Evolutionary conservation across 75 land plant species (phyloP).

Genomic region (Pseudotsuga menziesii): DNA sequence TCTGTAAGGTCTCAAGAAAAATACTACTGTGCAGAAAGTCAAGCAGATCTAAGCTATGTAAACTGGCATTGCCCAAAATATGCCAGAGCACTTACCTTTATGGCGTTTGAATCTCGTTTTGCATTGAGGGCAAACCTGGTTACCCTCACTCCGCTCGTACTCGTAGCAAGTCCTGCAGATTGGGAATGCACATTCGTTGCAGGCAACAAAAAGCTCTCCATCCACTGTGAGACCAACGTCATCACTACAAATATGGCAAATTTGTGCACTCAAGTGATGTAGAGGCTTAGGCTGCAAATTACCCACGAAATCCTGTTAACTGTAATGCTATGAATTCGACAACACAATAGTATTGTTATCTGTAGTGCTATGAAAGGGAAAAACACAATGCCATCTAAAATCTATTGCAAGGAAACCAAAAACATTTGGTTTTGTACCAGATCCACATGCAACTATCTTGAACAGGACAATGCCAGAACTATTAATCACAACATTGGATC

Average conservation of each 20-base stretch:
- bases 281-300: conserved; percentile 47
- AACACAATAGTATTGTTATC: not conserved
- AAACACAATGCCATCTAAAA: not conserved
- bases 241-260: conserved; percentile 93
- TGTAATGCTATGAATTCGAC: not conserved
- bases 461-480: not conserved
- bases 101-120: conserved; percentile 84
- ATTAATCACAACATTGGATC: not conserved
- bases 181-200: conserved; percentile 96
- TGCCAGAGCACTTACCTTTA: conserved; percentile 45
- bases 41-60: no score
- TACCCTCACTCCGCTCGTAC: conserved; percentile 93
- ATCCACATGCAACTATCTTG: not conserved
- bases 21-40: no score
- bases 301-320: not conserved
- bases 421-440: not conserved
- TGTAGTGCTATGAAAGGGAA: not conserved
- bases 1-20: no score
- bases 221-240: conserved; percentile 60
- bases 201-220: conserved; percentile 87
- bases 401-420: not conserved
- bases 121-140: conserved; percentile 89
- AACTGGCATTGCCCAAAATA: no score
- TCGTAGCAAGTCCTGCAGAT: conserved; percentile 93
- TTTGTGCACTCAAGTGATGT: conserved; percentile 54